Evolutionary conservation across 805 yeast species (phyloP).

Genomic region (Suhomyces vadensis): DNA sequence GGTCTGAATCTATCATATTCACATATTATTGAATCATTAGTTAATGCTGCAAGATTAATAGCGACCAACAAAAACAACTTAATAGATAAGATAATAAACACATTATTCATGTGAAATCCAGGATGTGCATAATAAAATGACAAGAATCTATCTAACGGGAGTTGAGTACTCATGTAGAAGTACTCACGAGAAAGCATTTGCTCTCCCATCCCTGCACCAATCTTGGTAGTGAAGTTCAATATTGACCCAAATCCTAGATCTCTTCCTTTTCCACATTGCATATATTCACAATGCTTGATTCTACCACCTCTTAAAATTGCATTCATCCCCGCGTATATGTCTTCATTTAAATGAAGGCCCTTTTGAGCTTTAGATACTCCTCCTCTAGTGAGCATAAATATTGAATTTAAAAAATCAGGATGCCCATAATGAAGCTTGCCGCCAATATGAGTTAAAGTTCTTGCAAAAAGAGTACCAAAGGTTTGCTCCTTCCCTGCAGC

Average conservation of each 20-base stretch:
- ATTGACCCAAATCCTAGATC: slow-evolving; percentile 84
- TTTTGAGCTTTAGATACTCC: slow-evolving; percentile 86
- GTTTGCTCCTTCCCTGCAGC: slow-evolving; percentile 91
- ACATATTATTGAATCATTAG: slow-evolving; percentile 63
- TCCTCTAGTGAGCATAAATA: slow-evolving; percentile 82
- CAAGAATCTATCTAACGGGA: slow-evolving; percentile 75
- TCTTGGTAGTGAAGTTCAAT: slow-evolving; percentile 77
- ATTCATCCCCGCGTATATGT: slow-evolving; percentile 84
- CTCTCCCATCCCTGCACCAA: slow-evolving; percentile 91
- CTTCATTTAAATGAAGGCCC: slow-evolving; percentile 81
- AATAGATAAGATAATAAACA: slow-evolving; percentile 66
- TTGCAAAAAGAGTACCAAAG: slow-evolving; percentile 79
- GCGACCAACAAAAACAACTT: slow-evolving; percentile 56
- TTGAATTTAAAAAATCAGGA: slow-evolving; percentile 75
- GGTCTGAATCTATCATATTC: slow-evolving; percentile 58
- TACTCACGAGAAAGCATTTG: slow-evolving; percentile 83
- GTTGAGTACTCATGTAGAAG: slow-evolving; percentile 72
- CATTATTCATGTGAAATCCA: slow-evolving; percentile 80
- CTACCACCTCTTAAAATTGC: slow-evolving; percentile 79
- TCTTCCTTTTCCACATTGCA: slow-evolving; percentile 85
- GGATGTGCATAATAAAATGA: slow-evolving; percentile 86
- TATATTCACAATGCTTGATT: slow-evolving; percentile 79
- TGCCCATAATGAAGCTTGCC: slow-evolving; percentile 87
- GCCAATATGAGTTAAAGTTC: slow-evolving; percentile 79
- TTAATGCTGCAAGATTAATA: slow-evolving; percentile 62